Conservation (phyloP, 2,329 filamentous ascomycete genomes). For the Pyrenochaeta sp. region DNA sequence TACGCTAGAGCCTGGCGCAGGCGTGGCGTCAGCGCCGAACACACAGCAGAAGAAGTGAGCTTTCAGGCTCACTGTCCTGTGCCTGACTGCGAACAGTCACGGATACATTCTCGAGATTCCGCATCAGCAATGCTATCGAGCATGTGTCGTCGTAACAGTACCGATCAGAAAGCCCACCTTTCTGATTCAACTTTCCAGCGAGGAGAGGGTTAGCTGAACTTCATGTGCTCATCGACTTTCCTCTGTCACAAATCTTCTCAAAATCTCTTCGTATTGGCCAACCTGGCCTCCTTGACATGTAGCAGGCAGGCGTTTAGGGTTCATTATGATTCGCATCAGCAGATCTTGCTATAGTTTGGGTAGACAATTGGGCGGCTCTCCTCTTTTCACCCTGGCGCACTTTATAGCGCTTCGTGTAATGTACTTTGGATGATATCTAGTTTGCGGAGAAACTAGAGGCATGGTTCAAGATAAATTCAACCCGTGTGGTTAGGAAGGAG, state of each 20-base stretch:
- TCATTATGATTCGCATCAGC: background rate
- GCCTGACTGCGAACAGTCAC: background rate
- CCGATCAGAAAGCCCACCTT: background rate
- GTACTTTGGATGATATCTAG: background rate
- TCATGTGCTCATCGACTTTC: background rate
- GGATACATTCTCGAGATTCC: background rate
- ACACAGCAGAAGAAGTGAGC: slow-evolving; percentile 48
- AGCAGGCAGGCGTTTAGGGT: background rate
- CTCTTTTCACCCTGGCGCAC: background rate
- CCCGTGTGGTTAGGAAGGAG: background rate
- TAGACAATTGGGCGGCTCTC: slow-evolving; percentile 1
- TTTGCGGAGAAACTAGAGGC: background rate
- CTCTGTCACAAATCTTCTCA: background rate
- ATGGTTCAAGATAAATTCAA: background rate
- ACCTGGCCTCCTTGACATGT: background rate
- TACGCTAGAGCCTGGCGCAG: slow-evolving; percentile 74
- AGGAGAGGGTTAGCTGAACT: background rate
- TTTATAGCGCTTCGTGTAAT: slow-evolving; percentile 2
- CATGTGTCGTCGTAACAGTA: background rate
- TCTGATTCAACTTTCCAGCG: background rate
- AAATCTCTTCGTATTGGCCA: background rate
- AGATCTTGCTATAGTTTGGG: background rate
- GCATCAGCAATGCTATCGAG: slow-evolving; percentile 2
- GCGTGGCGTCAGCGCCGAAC: slow-evolving; percentile 37
- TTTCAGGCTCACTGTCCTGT: background rate